Evolutionary conservation across 164 flowering plant genomes (phyloP).

Genomic region (Vitis rotundifolia): DNA sequence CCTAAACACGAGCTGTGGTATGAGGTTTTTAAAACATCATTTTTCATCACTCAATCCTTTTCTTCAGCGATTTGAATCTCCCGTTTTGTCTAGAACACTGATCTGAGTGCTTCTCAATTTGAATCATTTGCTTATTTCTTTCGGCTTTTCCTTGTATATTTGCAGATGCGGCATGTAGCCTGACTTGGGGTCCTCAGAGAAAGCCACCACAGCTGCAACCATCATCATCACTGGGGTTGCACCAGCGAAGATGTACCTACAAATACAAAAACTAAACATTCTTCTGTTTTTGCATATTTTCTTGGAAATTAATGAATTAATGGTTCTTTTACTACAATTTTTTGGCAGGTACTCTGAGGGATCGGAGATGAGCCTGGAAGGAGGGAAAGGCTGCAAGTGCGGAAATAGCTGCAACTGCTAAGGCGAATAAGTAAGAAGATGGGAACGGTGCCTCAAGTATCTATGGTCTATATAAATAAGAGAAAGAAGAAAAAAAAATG

Average conservation of each 20-base stretch:
- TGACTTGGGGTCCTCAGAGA: constrained; percentile 19
- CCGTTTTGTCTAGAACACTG: too few species aligned
- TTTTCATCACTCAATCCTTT: too few species aligned
- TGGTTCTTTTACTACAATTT: not conserved
- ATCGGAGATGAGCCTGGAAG: not conserved
- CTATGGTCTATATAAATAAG: constrained; percentile 1
- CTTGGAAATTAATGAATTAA: not conserved
- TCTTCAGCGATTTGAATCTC: too few species aligned
- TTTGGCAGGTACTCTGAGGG: constrained; percentile 22
- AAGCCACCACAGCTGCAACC: constrained; percentile 14
- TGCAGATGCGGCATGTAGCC: constrained; percentile 27
- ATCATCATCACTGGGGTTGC: constrained; percentile 24
- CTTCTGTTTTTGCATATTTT: not conserved
- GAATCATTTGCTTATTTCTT: not conserved
- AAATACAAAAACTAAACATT: not conserved
- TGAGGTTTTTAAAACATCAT: too few species aligned
- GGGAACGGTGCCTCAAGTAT: not conserved
- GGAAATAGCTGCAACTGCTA: constrained; percentile 23
- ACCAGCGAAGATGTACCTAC: constrained; percentile 23
- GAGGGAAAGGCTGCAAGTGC: constrained; percentile 19
- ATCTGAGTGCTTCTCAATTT: too few species aligned
- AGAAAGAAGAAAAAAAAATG: not conserved
- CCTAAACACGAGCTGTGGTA: too few species aligned
- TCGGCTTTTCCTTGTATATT: too few species aligned
- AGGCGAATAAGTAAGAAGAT: not conserved